phyloP scores from a whole-genome alignment of 768 basidiomycete genomes.

The Mycena galericulata region DNA sequence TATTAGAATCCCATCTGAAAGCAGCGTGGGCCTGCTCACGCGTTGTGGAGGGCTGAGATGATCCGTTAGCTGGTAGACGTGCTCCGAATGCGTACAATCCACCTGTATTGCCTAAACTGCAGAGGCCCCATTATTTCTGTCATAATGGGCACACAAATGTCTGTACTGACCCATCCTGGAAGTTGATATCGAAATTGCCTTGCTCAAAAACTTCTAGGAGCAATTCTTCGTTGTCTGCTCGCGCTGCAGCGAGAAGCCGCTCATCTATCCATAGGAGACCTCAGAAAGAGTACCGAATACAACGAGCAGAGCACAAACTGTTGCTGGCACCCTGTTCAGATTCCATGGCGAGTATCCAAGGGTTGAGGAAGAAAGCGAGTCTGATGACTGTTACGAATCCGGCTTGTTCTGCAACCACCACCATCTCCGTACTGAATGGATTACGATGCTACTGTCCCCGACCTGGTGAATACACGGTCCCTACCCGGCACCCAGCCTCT shows the following conservation, averaged over 20 bases:
- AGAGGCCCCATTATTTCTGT: constrained; percentile 38
- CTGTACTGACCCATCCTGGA: constrained; percentile 75
- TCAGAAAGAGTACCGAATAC: not conserved
- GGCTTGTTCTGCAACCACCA: constrained; percentile 28
- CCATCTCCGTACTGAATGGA: constrained; percentile 12
- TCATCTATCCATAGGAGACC: constrained; percentile 63
- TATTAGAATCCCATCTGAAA: constrained; percentile 6
- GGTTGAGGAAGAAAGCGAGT: constrained; percentile 14
- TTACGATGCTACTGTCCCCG: constrained; percentile 10
- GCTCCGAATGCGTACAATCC: constrained; percentile 34
- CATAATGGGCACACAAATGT: constrained; percentile 16
- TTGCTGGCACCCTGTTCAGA: constrained; percentile 44
- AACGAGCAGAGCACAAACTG: constrained; percentile 41
- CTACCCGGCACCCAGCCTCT: constrained; percentile 21
- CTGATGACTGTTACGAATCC: constrained; percentile 6
- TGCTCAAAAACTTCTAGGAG: constrained; percentile 70
- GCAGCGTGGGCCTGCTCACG: constrained; percentile 56
- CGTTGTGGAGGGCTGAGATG: constrained; percentile 73
- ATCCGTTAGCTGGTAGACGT: not conserved
- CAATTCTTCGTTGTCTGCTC: constrained; percentile 78
- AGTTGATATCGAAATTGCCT: constrained; percentile 77
- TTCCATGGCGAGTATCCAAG: constrained; percentile 32
- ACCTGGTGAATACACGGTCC: constrained; percentile 31
- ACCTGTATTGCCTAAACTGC: constrained; percentile 85
- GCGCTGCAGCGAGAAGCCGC: constrained; percentile 77